Base-by-base conservation (phyloP, 139 green algal genomes). In the Coccomyxa sp. region DNA sequence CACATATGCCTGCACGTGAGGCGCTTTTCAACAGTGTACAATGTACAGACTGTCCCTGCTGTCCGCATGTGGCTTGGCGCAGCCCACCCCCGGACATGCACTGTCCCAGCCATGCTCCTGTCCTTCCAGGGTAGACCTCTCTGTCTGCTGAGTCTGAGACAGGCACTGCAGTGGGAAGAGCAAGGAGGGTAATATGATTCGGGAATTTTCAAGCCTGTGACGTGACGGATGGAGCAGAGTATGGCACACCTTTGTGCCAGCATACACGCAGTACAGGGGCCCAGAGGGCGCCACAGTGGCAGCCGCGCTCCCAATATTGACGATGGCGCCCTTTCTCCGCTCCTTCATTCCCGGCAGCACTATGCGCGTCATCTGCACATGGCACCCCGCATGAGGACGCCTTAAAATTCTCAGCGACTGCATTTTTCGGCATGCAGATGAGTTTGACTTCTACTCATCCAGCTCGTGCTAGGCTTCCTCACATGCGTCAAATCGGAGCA, bases 271-370 rank as follows among this genome's bases (percentile, higher is more conserved):
- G 34, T 93, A 88, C 34, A 97, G 85, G 8, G 93, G 93, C 38
- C 86, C 82, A 14, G 88, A 84, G 27, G 93, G 93, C 50, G 95
- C 74, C 27, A 92, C 77, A 7, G 91, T 91, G 39, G 86, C 82
- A 7, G 83, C 82, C 35, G 88, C 93, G 68, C 82, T 92, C 54
- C 92, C 92, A 2, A 97, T 83, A 80, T 94, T 95, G 50, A 97
- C 78, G 55, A 97, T 87, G 7, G 84, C 83, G 22, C 93, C 93
- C 16, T 88, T 81, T 27, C 78, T 78, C 0, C 89, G 80, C 70
- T 87, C 74, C 74, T 92, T 80, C 92, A 97, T 97, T 73, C 83
- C 88, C 7, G 88, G 85, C n/a, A 97, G 75, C 18, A 94, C 90
- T 14, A 87, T 70, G 24, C 81, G 55, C 27, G 84, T 88, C 75